A percentile compares a stretch with the other conserved stretches of the same genome.
These are phyloP conservation scores for Lepraria neglecta DNA, from an alignment of 495 filamentous ascomycete species.

Conservation along the genomic window DNA sequence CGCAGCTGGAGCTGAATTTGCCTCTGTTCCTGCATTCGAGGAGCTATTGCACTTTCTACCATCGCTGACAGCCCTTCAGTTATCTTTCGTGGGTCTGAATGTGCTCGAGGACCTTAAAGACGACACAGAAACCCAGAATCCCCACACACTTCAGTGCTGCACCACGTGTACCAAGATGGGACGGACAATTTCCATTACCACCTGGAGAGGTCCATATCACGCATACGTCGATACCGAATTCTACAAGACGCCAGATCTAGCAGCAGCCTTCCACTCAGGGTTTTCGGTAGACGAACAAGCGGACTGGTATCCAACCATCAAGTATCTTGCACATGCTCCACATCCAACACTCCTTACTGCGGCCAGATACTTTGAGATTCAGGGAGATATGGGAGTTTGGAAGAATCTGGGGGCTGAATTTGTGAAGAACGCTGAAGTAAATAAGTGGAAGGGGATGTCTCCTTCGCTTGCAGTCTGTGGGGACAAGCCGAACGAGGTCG, in stretches of 20 bases:
- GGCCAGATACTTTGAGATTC: background rate
- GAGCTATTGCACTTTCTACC: slow-evolving; percentile 4
- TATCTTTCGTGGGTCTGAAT: background rate
- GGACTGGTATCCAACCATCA: background rate
- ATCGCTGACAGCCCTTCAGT: slow-evolving; percentile 7
- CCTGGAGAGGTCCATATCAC: slow-evolving; percentile 7
- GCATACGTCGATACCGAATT: slow-evolving; percentile 5
- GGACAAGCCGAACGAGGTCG: background rate
- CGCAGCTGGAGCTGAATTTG: slow-evolving; percentile 2
- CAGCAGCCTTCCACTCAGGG: background rate
- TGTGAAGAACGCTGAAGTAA: background rate
- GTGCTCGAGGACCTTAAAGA: slow-evolving; percentile 3
- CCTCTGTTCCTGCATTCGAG: slow-evolving; percentile 1
- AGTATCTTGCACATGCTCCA: slow-evolving; percentile 1
- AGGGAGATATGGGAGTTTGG: background rate
- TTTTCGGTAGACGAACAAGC: slow-evolving; percentile 5
- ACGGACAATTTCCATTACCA: background rate
- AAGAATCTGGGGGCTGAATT: background rate
- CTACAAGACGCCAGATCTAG: slow-evolving; percentile 8
- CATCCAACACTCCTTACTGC: slow-evolving; percentile 1
- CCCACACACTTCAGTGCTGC: background rate
- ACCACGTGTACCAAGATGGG: background rate
- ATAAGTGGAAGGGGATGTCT: background rate
- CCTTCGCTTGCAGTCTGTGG: background rate
- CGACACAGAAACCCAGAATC: slow-evolving; percentile 2